Evolutionary conservation across 2,329 filamentous ascomycete genomes (phyloP).

Genomic region (Cordyceps militaris): DNA sequence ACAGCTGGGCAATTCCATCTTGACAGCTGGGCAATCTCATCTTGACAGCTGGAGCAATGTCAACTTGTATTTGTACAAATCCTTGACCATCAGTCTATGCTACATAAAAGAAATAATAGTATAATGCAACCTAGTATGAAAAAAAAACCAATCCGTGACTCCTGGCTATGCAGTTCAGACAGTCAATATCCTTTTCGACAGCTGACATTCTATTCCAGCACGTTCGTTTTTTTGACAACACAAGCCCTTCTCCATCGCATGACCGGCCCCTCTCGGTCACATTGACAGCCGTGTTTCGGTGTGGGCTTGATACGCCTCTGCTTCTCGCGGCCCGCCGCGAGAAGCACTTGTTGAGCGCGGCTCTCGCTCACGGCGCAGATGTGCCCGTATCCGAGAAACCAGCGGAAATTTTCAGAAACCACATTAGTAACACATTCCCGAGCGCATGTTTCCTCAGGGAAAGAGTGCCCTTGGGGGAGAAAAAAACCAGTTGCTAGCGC

Average conservation of each 20-base stretch:
- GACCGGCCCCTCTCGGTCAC: not conserved
- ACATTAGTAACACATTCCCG: not conserved
- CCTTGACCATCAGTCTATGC: not conserved
- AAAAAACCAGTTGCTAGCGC: not conserved
- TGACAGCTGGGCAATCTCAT: not conserved
- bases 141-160: not conserved
- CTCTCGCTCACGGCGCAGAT: no score
- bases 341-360: no score
- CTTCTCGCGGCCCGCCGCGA: not conserved
- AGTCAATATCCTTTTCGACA: conserved; percentile 1
- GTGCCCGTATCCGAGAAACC: not conserved
- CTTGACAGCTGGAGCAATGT: not conserved
- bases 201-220: not conserved
- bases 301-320: not conserved
- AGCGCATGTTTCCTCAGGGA: not conserved
- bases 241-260: not conserved
- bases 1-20: no score
- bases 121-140: conserved; percentile 5
- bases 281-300: not conserved
- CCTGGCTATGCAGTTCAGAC: conserved; percentile 10
- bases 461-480: not conserved
- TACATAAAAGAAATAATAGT: not conserved
- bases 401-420: no score
- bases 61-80: not conserved
- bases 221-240: not conserved